Evolutionary conservation across 257 asterid species (phyloP).

Genomic region (Fraxinus americana): DNA sequence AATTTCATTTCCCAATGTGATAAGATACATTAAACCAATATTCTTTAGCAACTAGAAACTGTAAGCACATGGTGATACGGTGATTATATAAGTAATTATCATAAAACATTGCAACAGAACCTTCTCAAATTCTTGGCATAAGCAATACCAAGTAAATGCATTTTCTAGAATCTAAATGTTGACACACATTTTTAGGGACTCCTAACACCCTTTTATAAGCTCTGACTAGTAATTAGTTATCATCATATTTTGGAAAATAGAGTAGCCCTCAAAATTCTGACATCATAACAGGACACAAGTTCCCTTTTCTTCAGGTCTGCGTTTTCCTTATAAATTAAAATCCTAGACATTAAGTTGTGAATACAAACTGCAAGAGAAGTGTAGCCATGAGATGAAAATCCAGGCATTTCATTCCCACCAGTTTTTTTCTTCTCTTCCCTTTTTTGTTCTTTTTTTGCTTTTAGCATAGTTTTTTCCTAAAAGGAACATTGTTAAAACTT

Average conservation of each 20-base stretch:
- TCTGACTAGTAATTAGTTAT: not conserved
- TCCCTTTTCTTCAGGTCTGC: not conserved
- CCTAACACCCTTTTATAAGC: not conserved
- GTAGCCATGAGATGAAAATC: not conserved
- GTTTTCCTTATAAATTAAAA: not conserved
- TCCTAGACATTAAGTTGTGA: not conserved
- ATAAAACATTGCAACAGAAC: not conserved
- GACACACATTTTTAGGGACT: not conserved
- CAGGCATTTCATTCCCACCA: not conserved
- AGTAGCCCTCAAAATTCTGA: not conserved
- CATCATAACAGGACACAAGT: not conserved
- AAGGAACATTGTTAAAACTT: conserved; percentile 3
- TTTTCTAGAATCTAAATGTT: not conserved
- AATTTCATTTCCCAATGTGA: not conserved
- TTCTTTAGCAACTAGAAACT: conserved; percentile 12
- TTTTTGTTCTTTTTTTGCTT: not conserved
- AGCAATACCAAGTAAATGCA: not conserved
- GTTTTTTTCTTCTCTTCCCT: not conserved
- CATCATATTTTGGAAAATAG: not conserved
- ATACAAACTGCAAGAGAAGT: not conserved
- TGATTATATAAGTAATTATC: not conserved
- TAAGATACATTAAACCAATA: not conserved
- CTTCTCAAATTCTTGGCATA: not conserved
- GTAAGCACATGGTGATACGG: not conserved
- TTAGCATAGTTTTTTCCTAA: not conserved